phyloP scores from a whole-genome alignment of 179 eudicot species.

The Kewa caespitosa region DNA sequence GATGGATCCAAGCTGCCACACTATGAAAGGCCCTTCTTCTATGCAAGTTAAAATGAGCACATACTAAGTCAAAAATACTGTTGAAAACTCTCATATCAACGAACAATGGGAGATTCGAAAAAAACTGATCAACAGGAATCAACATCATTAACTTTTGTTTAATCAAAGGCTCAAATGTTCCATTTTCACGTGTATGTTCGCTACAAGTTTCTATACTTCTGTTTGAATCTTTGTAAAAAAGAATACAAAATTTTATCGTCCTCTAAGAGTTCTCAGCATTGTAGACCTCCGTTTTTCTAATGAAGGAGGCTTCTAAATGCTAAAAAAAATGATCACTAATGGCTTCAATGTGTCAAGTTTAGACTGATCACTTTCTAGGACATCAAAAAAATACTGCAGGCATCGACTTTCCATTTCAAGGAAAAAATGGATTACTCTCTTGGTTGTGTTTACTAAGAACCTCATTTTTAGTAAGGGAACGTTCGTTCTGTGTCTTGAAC shows the following conservation, averaged over 20 bases:
- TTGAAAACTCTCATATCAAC: background rate
- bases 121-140: constrained; percentile 85
- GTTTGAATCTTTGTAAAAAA: constrained; percentile 93
- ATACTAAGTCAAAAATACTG: background rate
- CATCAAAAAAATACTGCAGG: constrained; percentile 81
- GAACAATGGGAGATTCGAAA: too few species aligned
- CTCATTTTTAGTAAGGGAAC: constrained; percentile 27
- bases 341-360: constrained; percentile 83
- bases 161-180: constrained; percentile 92
- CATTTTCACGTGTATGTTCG: constrained; percentile 93
- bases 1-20: too few species aligned
- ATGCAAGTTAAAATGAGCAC: background rate
- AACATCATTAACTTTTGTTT: constrained; percentile 95
- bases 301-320: constrained; percentile 89
- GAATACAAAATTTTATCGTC: constrained; percentile 82
- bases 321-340: constrained; percentile 68
- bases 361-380: constrained; percentile 67
- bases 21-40: background rate
- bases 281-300: constrained; percentile 84
- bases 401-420: constrained; percentile 32
- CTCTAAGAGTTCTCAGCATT: constrained; percentile 80
- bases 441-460: constrained; percentile 53
- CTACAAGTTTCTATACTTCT: constrained; percentile 92
- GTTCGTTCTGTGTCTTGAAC: constrained; percentile 26
- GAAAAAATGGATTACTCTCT: constrained; percentile 25